Base-by-base conservation (phyloP, 208 protist genomes). In the Leishmania mexicana region DNA sequence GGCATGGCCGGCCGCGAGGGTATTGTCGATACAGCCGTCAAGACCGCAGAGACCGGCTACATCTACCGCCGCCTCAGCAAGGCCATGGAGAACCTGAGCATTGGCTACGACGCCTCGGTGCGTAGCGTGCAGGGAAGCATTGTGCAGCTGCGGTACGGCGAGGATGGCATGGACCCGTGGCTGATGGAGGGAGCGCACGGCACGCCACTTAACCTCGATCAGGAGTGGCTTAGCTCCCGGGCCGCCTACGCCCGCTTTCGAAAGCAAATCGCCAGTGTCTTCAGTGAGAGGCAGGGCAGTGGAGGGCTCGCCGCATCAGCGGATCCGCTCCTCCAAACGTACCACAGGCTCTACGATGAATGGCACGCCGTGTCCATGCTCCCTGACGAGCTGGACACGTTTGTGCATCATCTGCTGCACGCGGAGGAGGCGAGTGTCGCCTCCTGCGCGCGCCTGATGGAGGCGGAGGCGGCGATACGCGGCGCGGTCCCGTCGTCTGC, bases 1-100 rank as follows among this genome's bases (percentile, higher is more conserved):
- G 99, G 99, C 45, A 99, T 99, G 99, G 99, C 96, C 65, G 98
- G 98, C 42, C 93, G 98, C 80, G 98, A 99, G 88, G 97, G 98
- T 80, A 94, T 99, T 10, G 99, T 99, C 28, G 99, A 99, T 87
- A 99, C 99, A 10, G 99, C 99, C 40, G 99, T 99, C 45, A 99
- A 99, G 87, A 99, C 99, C 28, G 99, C 99, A 4, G 99, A 99
- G 82, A 99, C 99, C 31, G 99, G 99, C 13, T 99, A 99, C 87
- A 99, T 99, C 93, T 99, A 99, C 89, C 94, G 99, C 47, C 93
- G 99, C 73, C 90, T 99, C 45, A 99, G 99, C 93, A 99, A 99
- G 91, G 98, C 99, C 31, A 96, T 99, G 86, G 99, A 99, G 91
- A 99, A 99, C 87, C 85, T 99, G 3, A 94, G 85, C 58, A 96